Evolutionary conservation across 2,329 filamentous ascomycete species (phyloP).

Genomic region (Pseudocercospora pini-densiflorae): DNA sequence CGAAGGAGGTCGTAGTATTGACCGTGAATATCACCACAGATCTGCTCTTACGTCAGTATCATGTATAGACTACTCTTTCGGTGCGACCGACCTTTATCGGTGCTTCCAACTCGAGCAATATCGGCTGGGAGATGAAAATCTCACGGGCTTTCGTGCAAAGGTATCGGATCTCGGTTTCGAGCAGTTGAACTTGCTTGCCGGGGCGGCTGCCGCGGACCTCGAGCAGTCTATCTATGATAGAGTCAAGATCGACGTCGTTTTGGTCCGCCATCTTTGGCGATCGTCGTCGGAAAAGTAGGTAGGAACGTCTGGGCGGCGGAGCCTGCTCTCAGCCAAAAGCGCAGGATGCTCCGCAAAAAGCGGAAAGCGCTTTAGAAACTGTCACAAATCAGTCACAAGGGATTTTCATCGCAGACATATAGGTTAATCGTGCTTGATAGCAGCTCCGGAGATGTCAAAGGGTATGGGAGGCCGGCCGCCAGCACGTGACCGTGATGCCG

Average conservation of each 20-base stretch:
- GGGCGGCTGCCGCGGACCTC: constrained; percentile 98
- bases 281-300: constrained; percentile 13
- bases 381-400: constrained; percentile 18
- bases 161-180: constrained; percentile 94
- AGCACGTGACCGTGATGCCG: constrained; percentile 21
- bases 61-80: background rate
- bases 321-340: constrained; percentile 29
- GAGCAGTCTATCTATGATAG: constrained; percentile 97
- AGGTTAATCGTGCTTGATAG: background rate
- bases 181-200: constrained; percentile 96
- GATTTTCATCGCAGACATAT: background rate
- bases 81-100: constrained; percentile 84
- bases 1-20: constrained; percentile 98
- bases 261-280: constrained; percentile 68
- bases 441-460: background rate
- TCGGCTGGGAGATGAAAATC: constrained; percentile 99
- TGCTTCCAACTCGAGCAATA: constrained; percentile 94
- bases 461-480: constrained; percentile 4
- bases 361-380: constrained; percentile 26
- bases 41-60: constrained; percentile 60
- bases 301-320: constrained; percentile 17
- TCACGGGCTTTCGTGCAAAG: constrained; percentile 98
- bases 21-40: constrained; percentile 98
- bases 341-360: constrained; percentile 19
- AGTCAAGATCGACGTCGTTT: constrained; percentile 96